These are phyloP conservation scores for Lentinula boryana DNA, from an alignment of 768 basidiomycete species.

Conservation along the genomic window DNA sequence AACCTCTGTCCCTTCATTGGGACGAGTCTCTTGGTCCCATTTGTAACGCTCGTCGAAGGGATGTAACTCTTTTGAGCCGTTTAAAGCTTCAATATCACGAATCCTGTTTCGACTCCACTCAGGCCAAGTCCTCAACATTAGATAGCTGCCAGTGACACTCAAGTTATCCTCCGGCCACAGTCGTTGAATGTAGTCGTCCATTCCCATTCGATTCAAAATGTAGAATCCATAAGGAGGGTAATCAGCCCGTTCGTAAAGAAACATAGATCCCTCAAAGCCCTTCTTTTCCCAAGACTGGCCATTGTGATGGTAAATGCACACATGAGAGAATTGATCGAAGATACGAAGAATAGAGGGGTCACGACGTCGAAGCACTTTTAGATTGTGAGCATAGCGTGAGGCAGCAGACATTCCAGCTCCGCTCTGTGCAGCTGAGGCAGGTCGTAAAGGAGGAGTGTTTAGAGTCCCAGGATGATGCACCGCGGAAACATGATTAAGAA, in stretches of 20 bases:
- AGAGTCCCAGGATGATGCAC: not conserved
- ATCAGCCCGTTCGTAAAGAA: slow-evolving; percentile 77
- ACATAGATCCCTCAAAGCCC: slow-evolving; percentile 85
- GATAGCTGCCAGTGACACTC: slow-evolving; percentile 52
- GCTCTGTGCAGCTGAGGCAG: not conserved
- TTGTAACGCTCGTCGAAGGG: slow-evolving; percentile 49
- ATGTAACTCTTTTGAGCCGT: slow-evolving; percentile 23
- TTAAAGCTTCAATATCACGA: slow-evolving; percentile 15
- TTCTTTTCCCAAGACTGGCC: slow-evolving; percentile 76
- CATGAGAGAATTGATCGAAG: slow-evolving; percentile 85
- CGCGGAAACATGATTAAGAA: not conserved
- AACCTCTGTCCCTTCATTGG: slow-evolving; percentile 47
- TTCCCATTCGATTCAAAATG: slow-evolving; percentile 77
- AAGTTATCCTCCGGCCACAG: slow-evolving; percentile 78
- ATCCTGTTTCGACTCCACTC: slow-evolving; percentile 47
- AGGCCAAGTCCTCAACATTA: slow-evolving; percentile 71
- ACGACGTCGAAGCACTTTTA: slow-evolving; percentile 72
- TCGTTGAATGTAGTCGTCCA: slow-evolving; percentile 69
- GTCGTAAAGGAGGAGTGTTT: not conserved
- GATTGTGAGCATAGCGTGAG: slow-evolving; percentile 67
- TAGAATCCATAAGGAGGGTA: slow-evolving; percentile 85
- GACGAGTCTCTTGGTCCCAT: slow-evolving; percentile 28
- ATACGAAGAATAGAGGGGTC: slow-evolving; percentile 77
- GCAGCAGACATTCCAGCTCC: slow-evolving; percentile 54
- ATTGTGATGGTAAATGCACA: slow-evolving; percentile 75